Evolutionary conservation across 2,329 filamentous ascomycete genomes (phyloP).

Genomic region (Periconia sp.): DNA sequence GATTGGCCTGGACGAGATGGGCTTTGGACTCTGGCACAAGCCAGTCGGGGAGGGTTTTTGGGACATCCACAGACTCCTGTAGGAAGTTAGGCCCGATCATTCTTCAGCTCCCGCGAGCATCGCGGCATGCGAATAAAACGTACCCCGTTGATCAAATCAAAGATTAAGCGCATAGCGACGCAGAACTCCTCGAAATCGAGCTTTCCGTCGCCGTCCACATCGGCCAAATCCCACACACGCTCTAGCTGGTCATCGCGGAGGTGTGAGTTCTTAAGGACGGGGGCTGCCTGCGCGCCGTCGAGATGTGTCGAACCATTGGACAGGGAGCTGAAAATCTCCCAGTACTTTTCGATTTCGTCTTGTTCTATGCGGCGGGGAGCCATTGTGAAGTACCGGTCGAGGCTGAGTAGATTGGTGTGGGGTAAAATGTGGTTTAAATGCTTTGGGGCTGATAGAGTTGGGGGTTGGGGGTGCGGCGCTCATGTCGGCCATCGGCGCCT

Average conservation of each 20-base stretch:
- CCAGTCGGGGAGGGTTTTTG: constrained; percentile 85
- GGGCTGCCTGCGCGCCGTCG: constrained; percentile 69
- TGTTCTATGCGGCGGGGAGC: constrained; percentile 64
- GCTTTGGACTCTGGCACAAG: constrained; percentile 81
- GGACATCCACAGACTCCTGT: constrained; percentile 83
- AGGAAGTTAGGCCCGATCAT: background rate
- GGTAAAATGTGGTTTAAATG: background rate
- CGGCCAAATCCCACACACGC: constrained; percentile 93
- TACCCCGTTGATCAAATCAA: constrained; percentile 94
- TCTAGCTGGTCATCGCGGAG: constrained; percentile 85
- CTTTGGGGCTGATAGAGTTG: background rate
- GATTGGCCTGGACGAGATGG: constrained; percentile 45
- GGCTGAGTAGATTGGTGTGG: background rate
- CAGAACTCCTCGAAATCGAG: constrained; percentile 99
- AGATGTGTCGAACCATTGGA: constrained; percentile 65
- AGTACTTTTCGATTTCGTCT: constrained; percentile 76
- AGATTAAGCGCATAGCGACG: constrained; percentile 97
- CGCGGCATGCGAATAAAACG: constrained; percentile 7
- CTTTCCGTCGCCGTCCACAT: constrained; percentile 96
- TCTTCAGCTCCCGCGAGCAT: background rate
- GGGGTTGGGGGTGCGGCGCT: constrained; percentile 14
- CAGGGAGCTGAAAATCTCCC: constrained; percentile 76
- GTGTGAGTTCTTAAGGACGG: constrained; percentile 72
- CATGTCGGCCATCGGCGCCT: background rate
- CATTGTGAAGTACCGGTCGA: constrained; percentile 23